phyloP scores from a whole-genome alignment of 306 rosid species.

The Argentina anserina region DNA sequence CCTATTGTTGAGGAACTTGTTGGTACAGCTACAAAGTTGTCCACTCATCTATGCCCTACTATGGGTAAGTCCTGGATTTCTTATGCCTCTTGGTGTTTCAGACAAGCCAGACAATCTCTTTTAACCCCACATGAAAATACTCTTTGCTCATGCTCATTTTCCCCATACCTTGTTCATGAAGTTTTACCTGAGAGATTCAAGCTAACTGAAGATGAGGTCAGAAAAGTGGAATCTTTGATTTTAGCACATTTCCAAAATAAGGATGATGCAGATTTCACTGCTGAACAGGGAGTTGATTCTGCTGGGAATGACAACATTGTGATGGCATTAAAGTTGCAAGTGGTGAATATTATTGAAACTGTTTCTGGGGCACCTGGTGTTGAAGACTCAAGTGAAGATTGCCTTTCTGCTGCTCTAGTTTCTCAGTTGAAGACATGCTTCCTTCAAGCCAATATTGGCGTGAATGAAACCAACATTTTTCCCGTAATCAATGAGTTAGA shows the following conservation, averaged over 20 bases:
- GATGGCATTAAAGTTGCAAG: conserved; percentile 43
- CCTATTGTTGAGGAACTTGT: conserved; percentile 66
- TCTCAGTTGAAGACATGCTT: conserved; percentile 67
- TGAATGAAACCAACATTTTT: conserved; percentile 41
- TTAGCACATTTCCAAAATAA: conserved; percentile 43
- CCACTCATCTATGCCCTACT: conserved; percentile 74
- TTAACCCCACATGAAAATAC: conserved; percentile 41
- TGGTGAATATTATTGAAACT: conserved; percentile 71
- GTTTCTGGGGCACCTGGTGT: conserved; percentile 68
- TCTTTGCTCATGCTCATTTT: conserved; percentile 54
- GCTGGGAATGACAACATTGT: conserved; percentile 34
- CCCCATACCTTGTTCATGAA: conserved; percentile 56
- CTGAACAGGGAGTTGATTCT: conserved; percentile 49
- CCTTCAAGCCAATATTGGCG: conserved; percentile 44
- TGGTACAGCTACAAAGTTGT: conserved; percentile 72
- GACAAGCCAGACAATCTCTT: conserved; percentile 73
- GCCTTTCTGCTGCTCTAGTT: conserved; percentile 57
- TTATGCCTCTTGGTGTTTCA: conserved; percentile 95
- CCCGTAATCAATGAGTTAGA: conserved; percentile 55
- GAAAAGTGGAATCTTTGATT: conserved; percentile 53
- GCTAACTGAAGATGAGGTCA: conserved; percentile 66
- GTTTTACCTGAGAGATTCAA: conserved; percentile 66
- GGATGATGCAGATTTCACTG: conserved; percentile 35
- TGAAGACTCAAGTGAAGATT: conserved; percentile 67
- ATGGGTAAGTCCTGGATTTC: conserved; percentile 94